phyloP scores from a whole-genome alignment of 1,284 basidiomycete species.

The Mycena sp. region DNA sequence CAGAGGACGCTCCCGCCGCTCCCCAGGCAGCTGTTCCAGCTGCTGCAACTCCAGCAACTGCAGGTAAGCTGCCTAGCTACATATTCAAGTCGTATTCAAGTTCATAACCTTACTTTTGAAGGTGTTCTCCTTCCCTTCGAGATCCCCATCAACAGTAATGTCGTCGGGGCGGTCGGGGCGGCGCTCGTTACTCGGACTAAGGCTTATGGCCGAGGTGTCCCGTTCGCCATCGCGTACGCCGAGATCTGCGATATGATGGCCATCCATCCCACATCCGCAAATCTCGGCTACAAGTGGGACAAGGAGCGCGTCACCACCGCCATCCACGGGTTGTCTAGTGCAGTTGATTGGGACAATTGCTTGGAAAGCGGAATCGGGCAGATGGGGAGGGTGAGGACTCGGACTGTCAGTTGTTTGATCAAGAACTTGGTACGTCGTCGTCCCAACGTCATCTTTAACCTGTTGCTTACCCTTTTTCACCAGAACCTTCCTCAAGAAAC shows the following conservation, averaged over 20 bases:
- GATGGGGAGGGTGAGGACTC: not conserved
- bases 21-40: not conserved
- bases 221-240: not conserved
- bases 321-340: constrained; percentile 1
- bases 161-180: constrained; percentile 4
- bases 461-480: not conserved
- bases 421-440: constrained; percentile 15
- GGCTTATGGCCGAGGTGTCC: not conserved
- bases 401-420: constrained; percentile 5
- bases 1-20: not conserved
- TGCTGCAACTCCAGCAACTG: not conserved
- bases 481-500: constrained; percentile 10
- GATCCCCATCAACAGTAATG: not conserved
- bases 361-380: constrained; percentile 1
- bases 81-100: no score
- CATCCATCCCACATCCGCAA: not conserved
- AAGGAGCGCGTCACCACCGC: constrained; percentile 6
- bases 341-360: constrained; percentile 4
- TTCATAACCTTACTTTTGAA: not conserved
- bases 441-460: not conserved
- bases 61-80: no score
- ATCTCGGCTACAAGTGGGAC: constrained; percentile 21
- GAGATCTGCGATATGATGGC: constrained; percentile 10
- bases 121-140: not conserved
- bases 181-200: not conserved